Evolutionary conservation across 2,329 filamentous ascomycete genomes (phyloP).

Genomic region (Colletotrichum sp.): DNA sequence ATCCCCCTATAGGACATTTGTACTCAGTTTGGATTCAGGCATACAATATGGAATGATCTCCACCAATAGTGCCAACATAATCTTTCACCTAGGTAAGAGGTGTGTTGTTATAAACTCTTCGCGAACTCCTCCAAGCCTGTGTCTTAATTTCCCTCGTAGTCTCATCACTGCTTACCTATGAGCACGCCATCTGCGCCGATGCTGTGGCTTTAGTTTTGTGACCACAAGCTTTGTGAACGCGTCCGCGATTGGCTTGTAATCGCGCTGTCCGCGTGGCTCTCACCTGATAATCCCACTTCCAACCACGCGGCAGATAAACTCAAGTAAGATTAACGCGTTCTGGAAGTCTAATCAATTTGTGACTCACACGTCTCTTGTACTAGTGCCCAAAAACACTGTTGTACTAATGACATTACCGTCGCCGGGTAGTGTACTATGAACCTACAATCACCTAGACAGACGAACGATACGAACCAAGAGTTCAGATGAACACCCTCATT

Average conservation of each 20-base stretch:
- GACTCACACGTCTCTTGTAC: not conserved
- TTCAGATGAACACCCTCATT: not conserved
- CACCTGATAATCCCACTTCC: not conserved
- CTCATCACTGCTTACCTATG: not conserved
- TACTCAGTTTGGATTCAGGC: not conserved
- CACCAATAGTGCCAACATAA: not conserved
- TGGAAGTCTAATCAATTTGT: not conserved
- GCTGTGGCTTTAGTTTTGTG: not conserved
- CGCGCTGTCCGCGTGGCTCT: not conserved
- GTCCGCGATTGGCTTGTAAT: not conserved
- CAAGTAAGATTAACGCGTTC: not conserved
- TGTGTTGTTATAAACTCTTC: not conserved
- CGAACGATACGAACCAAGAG: not conserved
- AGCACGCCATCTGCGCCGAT: not conserved
- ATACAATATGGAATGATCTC: not conserved
- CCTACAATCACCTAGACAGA: not conserved
- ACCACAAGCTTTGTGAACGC: not conserved
- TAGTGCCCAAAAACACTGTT: not conserved
- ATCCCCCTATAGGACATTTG: not conserved
- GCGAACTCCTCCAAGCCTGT: not conserved
- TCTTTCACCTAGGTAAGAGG: not conserved
- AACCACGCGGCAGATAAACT: not conserved
- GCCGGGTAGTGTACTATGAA: not conserved
- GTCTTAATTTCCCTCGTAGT: not conserved
- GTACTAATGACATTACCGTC: not conserved